These are phyloP conservation scores for Reticulascus tulasneorum DNA, from an alignment of 2,329 filamentous ascomycete genomes.

Conservation along the genomic window DNA sequence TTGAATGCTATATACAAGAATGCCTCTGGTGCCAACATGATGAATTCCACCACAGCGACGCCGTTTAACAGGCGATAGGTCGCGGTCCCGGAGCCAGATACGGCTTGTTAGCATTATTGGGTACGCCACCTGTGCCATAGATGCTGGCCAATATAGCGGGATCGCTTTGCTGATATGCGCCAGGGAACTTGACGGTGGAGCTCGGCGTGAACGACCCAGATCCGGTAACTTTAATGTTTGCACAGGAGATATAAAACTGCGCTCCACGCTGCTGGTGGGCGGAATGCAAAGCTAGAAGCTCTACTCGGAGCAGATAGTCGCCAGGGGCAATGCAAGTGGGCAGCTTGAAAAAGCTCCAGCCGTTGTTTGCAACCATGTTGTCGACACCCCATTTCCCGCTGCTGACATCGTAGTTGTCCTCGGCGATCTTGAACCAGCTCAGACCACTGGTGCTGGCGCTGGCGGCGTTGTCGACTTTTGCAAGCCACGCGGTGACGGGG, in stretches of 20 bases:
- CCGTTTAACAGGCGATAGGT: slow-evolving; percentile 27
- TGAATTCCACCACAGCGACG: no score
- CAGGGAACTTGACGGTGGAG: slow-evolving; percentile 40
- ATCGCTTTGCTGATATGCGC: slow-evolving; percentile 38
- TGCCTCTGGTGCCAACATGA: no score
- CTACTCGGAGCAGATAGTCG: slow-evolving; percentile 51
- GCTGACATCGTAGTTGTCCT: slow-evolving; percentile 40
- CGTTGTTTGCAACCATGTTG: slow-evolving; percentile 36
- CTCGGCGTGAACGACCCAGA: slow-evolving; percentile 29
- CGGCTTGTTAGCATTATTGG: slow-evolving; percentile 36
- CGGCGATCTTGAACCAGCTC: slow-evolving; percentile 31
- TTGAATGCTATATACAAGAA: no score
- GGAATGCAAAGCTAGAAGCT: slow-evolving; percentile 50
- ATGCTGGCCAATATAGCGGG: slow-evolving; percentile 44
- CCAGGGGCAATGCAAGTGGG: slow-evolving; percentile 48
- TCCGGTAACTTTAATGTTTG: slow-evolving; percentile 52
- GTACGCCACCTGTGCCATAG: slow-evolving; percentile 36
- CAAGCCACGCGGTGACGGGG: slow-evolving; percentile 49
- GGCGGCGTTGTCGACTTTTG: slow-evolving; percentile 48
- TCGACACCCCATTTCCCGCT: slow-evolving; percentile 46
- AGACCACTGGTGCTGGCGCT: slow-evolving; percentile 34
- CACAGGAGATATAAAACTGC: slow-evolving; percentile 50
- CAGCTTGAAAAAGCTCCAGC: slow-evolving; percentile 45
- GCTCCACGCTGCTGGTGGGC: slow-evolving; percentile 39
- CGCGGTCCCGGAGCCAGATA: slow-evolving; percentile 35